Percentiles rank a stretch among this genome's conserved stretches.
These are phyloP conservation scores for Nicotiana knightiana DNA, from an alignment of 257 asterid species.

Conservation along the genomic window DNA sequence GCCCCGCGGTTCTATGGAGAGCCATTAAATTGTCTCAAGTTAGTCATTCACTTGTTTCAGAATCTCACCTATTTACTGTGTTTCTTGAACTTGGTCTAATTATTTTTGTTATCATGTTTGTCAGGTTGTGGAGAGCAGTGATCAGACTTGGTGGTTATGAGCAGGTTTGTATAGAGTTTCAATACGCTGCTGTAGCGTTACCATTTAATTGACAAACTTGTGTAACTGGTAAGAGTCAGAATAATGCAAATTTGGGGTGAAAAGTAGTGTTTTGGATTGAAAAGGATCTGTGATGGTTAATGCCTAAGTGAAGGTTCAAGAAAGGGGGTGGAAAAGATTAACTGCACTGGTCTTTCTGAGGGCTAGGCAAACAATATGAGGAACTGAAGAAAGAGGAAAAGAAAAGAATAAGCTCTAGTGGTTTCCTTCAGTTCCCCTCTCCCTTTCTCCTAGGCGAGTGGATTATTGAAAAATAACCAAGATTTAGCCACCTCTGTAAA, in stretches of 20 bases:
- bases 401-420: background rate
- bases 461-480: background rate
- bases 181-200: slow-evolving; percentile 10
- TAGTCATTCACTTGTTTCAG: slow-evolving; percentile 19
- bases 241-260: background rate
- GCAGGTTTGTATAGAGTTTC: slow-evolving; percentile 41
- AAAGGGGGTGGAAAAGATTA: background rate
- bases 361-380: background rate
- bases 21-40: slow-evolving; percentile 89
- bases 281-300: background rate
- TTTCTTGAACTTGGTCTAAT: background rate
- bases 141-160: slow-evolving; percentile 92
- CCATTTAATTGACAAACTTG: slow-evolving; percentile 5
- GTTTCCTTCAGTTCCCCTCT: background rate
- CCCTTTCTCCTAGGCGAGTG: background rate
- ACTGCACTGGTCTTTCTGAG: background rate
- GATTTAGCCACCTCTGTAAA: background rate
- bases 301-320: background rate
- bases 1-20: slow-evolving; percentile 79
- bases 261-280: background rate
- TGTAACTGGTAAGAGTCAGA: background rate
- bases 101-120: slow-evolving; percentile 8
- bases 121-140: slow-evolving; percentile 89
- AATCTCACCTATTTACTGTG: background rate
- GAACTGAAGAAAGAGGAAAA: background rate